Evolutionary conservation across 1,284 basidiomycete species (phyloP).

Genomic region (Ceratobasidium sp.): DNA sequence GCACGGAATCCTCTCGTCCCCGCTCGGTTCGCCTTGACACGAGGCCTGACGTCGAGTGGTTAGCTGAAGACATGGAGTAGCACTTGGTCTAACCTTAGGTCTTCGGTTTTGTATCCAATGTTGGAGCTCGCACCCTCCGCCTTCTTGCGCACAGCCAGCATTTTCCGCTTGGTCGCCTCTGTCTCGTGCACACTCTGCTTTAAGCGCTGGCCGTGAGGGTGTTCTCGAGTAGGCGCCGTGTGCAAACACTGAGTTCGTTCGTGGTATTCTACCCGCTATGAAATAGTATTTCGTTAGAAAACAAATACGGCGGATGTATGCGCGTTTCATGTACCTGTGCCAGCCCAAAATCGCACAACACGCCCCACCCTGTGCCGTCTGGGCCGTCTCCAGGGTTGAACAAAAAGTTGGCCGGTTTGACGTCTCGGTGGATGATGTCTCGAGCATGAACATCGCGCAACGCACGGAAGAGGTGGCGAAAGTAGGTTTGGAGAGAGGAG

Average conservation of each 20-base stretch:
- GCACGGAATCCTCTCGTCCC: conserved; percentile 98
- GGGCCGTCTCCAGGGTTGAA: conserved; percentile 76
- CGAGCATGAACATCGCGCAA: conserved; percentile 90
- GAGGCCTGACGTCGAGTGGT: conserved; percentile 65
- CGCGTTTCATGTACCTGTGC: conserved; percentile 75
- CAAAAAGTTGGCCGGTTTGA: conserved; percentile 98
- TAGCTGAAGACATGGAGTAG: conserved; percentile 10
- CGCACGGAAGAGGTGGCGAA: conserved; percentile 91
- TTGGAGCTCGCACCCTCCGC: conserved; percentile 66
- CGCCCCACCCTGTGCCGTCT: conserved; percentile 75
- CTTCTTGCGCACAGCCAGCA: conserved; percentile 73
- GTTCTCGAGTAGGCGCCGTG: conserved; percentile 67
- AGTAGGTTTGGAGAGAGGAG: conserved; percentile 84
- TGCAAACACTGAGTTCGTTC: conserved; percentile 73
- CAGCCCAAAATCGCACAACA: conserved; percentile 95
- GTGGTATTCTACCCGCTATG: conserved; percentile 58
- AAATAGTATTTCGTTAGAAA: neutral
- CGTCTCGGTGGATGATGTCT: conserved; percentile 94
- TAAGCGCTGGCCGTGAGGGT: conserved; percentile 75
- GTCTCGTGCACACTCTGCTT: conserved; percentile 60
- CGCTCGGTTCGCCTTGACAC: conserved; percentile 94
- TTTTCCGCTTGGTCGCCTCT: conserved; percentile 63
- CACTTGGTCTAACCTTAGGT: conserved; percentile 63
- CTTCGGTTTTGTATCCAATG: conserved; percentile 80
- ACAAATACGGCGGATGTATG: neutral